These are phyloP conservation scores for Astragalus glycyphyllos DNA, from an alignment of 306 rosid genomes.

Conservation along the genomic window DNA sequence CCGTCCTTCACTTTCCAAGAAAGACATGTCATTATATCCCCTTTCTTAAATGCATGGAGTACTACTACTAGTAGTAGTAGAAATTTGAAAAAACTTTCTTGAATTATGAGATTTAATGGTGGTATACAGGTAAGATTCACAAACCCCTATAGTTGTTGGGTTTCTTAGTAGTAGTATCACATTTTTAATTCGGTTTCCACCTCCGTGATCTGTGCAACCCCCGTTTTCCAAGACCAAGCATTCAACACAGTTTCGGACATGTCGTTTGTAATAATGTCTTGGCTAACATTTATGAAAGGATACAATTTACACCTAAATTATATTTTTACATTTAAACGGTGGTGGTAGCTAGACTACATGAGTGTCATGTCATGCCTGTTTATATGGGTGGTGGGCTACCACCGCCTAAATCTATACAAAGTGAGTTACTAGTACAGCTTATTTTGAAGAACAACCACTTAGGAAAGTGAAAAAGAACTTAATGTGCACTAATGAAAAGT, in stretches of 20 bases:
- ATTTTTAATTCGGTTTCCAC: slow-evolving; percentile 42
- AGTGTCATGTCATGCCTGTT: too few species aligned
- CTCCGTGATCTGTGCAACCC: slow-evolving; percentile 48
- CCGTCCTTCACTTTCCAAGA: slow-evolving; percentile 55
- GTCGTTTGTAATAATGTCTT: slow-evolving; percentile 17
- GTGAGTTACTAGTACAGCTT: too few species aligned
- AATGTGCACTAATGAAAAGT: too few species aligned
- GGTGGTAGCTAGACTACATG: too few species aligned
- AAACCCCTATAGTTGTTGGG: slow-evolving; percentile 51
- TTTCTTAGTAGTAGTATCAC: slow-evolving; percentile 43
- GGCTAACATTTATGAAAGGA: not conserved
- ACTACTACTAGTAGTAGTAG: not conserved
- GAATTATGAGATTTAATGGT: slow-evolving; percentile 40
- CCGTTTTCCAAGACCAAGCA: slow-evolving; percentile 42
- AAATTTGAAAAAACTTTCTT: slow-evolving; percentile 38
- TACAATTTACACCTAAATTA: too few species aligned
- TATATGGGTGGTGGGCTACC: too few species aligned
- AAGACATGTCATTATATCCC: slow-evolving; percentile 49
- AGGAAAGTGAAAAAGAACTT: too few species aligned
- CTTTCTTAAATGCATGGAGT: slow-evolving; percentile 43
- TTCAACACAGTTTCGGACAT: slow-evolving; percentile 38
- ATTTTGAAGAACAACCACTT: too few species aligned
- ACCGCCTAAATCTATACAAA: too few species aligned
- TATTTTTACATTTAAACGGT: too few species aligned
- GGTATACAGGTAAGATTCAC: slow-evolving; percentile 56